Evolutionary conservation across 2,329 filamentous ascomycete genomes (phyloP).

Genomic region (Magnaporthales sp.): DNA sequence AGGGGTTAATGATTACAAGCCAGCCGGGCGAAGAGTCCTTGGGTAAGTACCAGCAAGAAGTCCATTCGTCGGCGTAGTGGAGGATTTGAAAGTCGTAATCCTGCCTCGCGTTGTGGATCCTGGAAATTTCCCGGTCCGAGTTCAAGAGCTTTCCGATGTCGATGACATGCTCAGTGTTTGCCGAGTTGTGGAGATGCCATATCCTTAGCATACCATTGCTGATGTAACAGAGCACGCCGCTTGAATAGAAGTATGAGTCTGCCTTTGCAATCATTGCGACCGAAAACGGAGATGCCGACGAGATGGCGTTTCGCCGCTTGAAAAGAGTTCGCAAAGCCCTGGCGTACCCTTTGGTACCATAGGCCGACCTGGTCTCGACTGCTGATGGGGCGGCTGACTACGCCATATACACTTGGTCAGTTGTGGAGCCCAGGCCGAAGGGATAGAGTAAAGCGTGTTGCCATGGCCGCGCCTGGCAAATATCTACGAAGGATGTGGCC

Average conservation of each 20-base stretch:
- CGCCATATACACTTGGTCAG: conserved; percentile 14
- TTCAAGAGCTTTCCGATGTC: conserved; percentile 36
- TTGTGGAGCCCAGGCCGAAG: too few relatives aligned
- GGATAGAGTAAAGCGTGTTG: too few relatives aligned
- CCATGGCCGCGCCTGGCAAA: too few relatives aligned
- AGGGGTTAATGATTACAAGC: conserved; percentile 42
- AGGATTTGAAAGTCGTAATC: conserved; percentile 44
- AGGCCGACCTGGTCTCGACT: conserved; percentile 24
- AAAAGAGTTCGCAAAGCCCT: conserved; percentile 49
- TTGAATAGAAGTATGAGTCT: conserved; percentile 51
- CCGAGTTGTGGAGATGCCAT: conserved; percentile 44
- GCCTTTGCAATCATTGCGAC: conserved; percentile 50
- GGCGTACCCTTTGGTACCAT: conserved; percentile 35
- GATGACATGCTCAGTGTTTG: conserved; percentile 42
- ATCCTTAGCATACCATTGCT: conserved; percentile 42
- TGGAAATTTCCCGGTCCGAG: not conserved
- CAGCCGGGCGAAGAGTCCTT: conserved; percentile 29
- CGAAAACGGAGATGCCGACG: conserved; percentile 53
- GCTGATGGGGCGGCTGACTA: too few relatives aligned
- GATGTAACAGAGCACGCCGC: conserved; percentile 58
- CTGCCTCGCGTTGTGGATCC: conserved; percentile 17
- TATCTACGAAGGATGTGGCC: not conserved
- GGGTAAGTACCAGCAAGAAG: conserved; percentile 48
- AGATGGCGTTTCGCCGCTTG: conserved; percentile 51
- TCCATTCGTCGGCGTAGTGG: conserved; percentile 47